These are phyloP conservation scores for Podospora comata DNA, from an alignment of 495 filamentous ascomycete species.

Conservation along the genomic window DNA sequence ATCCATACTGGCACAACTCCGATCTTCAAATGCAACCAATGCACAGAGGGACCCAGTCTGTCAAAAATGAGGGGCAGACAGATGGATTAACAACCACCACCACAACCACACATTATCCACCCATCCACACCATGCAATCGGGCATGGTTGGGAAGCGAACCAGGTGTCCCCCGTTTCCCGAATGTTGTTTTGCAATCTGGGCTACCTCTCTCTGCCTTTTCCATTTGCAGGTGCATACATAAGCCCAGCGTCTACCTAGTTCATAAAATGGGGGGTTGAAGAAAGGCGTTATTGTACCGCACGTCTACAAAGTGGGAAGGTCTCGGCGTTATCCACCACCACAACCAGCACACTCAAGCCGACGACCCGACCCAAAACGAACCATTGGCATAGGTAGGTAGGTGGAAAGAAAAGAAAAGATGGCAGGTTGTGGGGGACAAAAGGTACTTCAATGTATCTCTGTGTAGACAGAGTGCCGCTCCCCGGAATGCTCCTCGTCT, in stretches of 20 bases:
- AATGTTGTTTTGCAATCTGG: neutral
- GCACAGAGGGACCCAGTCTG: neutral
- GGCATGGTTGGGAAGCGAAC: neutral
- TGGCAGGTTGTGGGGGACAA: neutral
- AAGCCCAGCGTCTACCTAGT: neutral
- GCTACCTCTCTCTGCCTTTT: neutral
- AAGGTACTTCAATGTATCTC: constrained; percentile 7
- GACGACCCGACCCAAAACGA: neutral
- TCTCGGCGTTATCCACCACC: neutral
- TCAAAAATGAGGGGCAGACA: neutral
- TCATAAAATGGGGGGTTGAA: neutral
- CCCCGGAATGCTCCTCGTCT: neutral
- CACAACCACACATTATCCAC: neutral
- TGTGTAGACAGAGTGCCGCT: neutral
- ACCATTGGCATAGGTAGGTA: neutral
- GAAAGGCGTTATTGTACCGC: too few relatives aligned
- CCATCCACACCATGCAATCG: neutral
- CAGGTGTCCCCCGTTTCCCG: neutral
- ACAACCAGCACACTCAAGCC: too few relatives aligned
- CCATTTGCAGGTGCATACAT: neutral
- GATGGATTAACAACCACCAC: neutral
- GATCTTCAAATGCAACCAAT: neutral
- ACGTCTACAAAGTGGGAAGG: neutral
- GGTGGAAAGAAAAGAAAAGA: neutral
- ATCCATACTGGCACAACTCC: neutral